Evolutionary conservation across 148 eudicot species (phyloP), one percentile per base, ranked within the genome.

Genomic region (Dysphania ambrosioides): DNA sequence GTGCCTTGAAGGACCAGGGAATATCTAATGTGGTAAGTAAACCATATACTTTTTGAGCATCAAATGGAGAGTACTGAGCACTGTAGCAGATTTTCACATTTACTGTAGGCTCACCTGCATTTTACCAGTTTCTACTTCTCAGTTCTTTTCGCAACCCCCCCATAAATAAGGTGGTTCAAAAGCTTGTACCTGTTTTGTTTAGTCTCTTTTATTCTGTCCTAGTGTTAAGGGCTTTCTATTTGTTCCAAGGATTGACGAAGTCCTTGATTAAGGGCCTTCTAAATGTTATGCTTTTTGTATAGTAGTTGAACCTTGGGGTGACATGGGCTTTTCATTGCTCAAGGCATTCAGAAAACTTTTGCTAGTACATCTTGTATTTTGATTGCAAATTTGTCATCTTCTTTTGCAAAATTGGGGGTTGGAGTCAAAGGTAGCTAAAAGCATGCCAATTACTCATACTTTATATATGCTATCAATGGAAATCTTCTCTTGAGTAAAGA

Each of bases 11-110:
- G 58, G 62, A 77, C 57, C 90, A 85, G 77, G 97, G 93, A 77
- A 88, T 95, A 70, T 41, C 55, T 72, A 75, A 75, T 41, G 93
- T 95, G 93, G 98, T 92, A 88, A 85, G 85, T 34, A 60, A n/a
- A 47, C 51, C 75, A 18, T 81, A 15, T 38, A 40, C 30, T 36
- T 38, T 10, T 38, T 23, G 19, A 66, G 47, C 18, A 38, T 66
- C 40, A 32, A 32, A 8, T 34, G 4, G 7, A 6, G 12, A 63
- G 67, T 41, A 63, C 42, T 6, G 34, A 8, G 4, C n/a, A 53
- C 5, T 1, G 7, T 7, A 53, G 26, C 9, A 47, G 53, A 47
- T 58, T 29, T 19, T 21, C 18, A 35, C 67, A 18, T 18, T 29
- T 35, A 40, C 18, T 38, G 51, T 36, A 23, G 31, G 9, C 30